A percentile compares a stretch with the other conserved stretches of the same genome.
phyloP scores from a whole-genome alignment of 257 asterid species.

The Linaria vulgaris region DNA sequence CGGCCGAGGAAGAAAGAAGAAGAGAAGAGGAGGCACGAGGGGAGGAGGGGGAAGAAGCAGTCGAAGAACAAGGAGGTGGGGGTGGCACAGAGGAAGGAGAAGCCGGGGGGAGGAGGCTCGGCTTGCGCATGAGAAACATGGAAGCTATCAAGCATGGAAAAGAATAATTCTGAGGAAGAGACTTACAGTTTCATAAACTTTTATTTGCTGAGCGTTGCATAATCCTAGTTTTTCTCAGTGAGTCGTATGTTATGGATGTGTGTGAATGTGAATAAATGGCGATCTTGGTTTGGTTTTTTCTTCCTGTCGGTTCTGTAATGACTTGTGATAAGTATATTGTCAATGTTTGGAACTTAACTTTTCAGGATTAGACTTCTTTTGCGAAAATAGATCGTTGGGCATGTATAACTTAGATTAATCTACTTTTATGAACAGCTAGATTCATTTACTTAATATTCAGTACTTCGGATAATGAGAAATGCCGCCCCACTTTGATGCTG shows the following conservation, averaged over 20 bases:
- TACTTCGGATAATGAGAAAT: too few relatives aligned
- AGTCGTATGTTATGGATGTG: not conserved
- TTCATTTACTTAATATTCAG: too few relatives aligned
- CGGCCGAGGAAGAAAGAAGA: not conserved
- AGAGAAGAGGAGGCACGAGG: conserved; percentile 16
- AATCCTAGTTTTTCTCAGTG: too few relatives aligned
- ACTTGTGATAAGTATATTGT: too few relatives aligned
- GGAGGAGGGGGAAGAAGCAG: conserved; percentile 11
- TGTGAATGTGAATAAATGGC: not conserved
- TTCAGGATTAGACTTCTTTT: too few relatives aligned
- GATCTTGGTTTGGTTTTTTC: not conserved
- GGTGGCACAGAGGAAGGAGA: not conserved
- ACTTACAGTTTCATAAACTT: not conserved
- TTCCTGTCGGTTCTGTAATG: too few relatives aligned
- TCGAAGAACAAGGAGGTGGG: conserved; percentile 13
- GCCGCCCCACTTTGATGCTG: too few relatives aligned
- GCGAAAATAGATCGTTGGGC: too few relatives aligned
- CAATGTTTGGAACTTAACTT: too few relatives aligned
- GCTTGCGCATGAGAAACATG: not conserved
- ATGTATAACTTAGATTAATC: too few relatives aligned
- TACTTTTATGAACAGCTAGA: too few relatives aligned
- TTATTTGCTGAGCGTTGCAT: not conserved
- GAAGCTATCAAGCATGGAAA: not conserved
- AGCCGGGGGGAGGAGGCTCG: not conserved
- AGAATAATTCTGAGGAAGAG: not conserved